Evolutionary conservation across 1,284 basidiomycete species (phyloP), one percentile per base, ranked within the genome.

Genomic region (Sanghuangporus sanghuang): DNA sequence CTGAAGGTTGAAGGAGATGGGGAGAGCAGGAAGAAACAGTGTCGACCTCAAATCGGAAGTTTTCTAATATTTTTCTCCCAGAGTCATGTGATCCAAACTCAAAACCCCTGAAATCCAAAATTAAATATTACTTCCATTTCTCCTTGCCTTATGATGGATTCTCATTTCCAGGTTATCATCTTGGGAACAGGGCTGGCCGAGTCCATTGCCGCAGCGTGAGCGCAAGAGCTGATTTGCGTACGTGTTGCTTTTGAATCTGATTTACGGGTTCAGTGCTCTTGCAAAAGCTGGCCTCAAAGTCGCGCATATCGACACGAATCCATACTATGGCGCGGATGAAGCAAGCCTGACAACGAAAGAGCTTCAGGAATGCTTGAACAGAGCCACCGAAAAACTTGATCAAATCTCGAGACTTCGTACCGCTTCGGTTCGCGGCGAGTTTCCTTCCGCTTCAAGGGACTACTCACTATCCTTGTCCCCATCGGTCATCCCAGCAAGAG

Each of bases 181-280:
- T 76, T 97, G 57, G 94, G 95, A 7, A 98, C 95, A 21, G 94
- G 93, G 0, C 80, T 97, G 8, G 81, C 90, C 32, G 87, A 95
- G 71, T 93, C 93, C n/a, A 92, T 97, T 42, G 76, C 84, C 58
- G 92, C 95, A 68, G 93, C 94, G 93, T 96, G 75, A 84, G 92
- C 35, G 18, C 60, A 62, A 40, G 44, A 46, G 44, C 60, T 64
- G 62, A 49, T 57, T 56, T 61, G 59, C 48, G 58, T 49, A 46
- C n/a, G 38, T 61, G 46, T 36, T 46, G 65, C 60, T 66, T 65
- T 71, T 73, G 69, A 72, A 72, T 69, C 56, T 63, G 40, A 40
- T 60, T 62, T 55, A 64, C 32, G 53, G 53, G 49, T 60, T 38
- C 75, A 95, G 93, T 52, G 89, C 96, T 0, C 84, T 98, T 40